Evolutionary conservation across 495 filamentous ascomycete species (phyloP).

Genomic region (Penicillium paxilli): DNA sequence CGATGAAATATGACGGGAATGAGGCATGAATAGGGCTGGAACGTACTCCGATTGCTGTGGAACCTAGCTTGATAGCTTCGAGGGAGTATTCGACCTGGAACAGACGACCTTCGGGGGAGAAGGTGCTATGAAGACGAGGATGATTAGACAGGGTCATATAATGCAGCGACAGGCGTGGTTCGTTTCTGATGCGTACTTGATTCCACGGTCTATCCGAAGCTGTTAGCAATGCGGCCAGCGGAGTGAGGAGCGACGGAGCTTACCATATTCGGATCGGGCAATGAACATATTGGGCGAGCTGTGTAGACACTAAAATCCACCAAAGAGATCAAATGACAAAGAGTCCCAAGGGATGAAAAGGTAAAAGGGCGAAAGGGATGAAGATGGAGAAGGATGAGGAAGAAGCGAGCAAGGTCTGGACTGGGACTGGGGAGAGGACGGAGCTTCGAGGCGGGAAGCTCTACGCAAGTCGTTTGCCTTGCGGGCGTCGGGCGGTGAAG

Average conservation of each 20-base stretch:
- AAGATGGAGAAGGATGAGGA: conserved; percentile 10
- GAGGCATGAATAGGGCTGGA: conserved; percentile 6
- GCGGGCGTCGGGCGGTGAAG: conserved; percentile 28
- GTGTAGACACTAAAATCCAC: conserved; percentile 4
- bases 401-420: conserved; percentile 15
- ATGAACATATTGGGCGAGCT: conserved; percentile 84
- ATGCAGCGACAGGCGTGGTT: neutral
- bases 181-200: conserved; percentile 70
- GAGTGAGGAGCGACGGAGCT: conserved; percentile 35
- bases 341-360: conserved; percentile 3
- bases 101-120: conserved; percentile 98
- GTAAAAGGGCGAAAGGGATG: conserved; percentile 8
- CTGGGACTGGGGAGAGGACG: conserved; percentile 20
- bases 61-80: conserved; percentile 99
- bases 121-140: conserved; percentile 70
- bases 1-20: conserved; percentile 5
- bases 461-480: conserved; percentile 46
- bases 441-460: conserved; percentile 38
- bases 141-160: conserved; percentile 25
- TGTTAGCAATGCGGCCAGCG: conserved; percentile 32
- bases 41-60: conserved; percentile 91
- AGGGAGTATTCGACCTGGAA: conserved; percentile 99
- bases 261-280: conserved; percentile 99
- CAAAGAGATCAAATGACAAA: neutral
- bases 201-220: conserved; percentile 79